Percentiles rank a stretch among this genome's conserved stretches.
phyloP scores from a whole-genome alignment of 2,329 filamentous ascomycete species.

The Fusarium cicatricum region DNA sequence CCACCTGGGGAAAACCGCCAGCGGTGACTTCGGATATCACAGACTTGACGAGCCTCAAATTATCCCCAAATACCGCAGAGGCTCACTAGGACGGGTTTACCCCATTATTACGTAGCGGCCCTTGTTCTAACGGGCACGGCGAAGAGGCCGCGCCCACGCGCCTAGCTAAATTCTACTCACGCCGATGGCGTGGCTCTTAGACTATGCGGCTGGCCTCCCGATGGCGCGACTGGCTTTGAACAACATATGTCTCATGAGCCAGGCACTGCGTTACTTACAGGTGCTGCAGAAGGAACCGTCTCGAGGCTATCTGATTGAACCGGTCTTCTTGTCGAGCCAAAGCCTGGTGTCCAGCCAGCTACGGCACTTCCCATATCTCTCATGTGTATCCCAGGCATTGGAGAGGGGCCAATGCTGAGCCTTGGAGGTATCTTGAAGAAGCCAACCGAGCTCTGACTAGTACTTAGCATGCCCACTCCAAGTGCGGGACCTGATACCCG shows the following conservation, averaged over 20 bases:
- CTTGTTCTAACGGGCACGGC: slow-evolving; percentile 11
- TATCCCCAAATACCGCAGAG: slow-evolving; percentile 2
- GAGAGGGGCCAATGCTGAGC: neutral
- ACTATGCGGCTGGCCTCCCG: slow-evolving; percentile 3
- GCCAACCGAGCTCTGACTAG: neutral
- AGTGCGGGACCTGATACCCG: slow-evolving; percentile 4
- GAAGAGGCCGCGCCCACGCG: slow-evolving; percentile 4
- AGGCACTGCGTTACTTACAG: too few relatives aligned
- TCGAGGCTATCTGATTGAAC: too few relatives aligned
- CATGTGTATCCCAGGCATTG: neutral
- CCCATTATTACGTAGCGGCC: slow-evolving; percentile 37
- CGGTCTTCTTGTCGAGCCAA: too few relatives aligned
- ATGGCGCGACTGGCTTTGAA: neutral
- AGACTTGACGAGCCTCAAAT: neutral
- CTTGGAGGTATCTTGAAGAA: neutral
- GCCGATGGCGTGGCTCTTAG: neutral
- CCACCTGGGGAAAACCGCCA: neutral
- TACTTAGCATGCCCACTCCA: neutral
- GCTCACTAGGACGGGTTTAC: slow-evolving; percentile 22
- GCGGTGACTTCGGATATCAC: slow-evolving; percentile 7
- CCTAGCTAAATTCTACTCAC: neutral
- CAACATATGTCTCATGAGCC: too few relatives aligned
- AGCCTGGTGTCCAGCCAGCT: too few relatives aligned
- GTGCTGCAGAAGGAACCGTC: too few relatives aligned
- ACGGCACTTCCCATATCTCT: too few relatives aligned